phyloP scores from a whole-genome alignment of 495 filamentous ascomycete species.

The Xylaria bambusicola region DNA sequence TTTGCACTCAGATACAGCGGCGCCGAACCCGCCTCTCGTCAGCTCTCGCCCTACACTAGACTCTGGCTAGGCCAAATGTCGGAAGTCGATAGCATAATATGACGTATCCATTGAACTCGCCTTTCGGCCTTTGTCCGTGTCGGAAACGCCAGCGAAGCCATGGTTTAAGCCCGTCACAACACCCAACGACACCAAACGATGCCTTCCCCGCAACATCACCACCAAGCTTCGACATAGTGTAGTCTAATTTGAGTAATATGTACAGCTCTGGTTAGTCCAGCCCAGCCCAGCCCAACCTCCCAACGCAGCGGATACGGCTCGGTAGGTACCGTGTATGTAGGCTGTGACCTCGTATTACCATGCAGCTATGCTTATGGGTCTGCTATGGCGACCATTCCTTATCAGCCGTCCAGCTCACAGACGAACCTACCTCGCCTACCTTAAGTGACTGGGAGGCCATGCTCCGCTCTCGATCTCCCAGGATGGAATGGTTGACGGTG shows the following conservation, averaged over 20 bases:
- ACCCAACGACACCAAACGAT: not conserved
- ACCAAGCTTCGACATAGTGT: not conserved
- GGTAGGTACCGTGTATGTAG: not conserved
- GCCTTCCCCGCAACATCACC: slow-evolving; percentile 11
- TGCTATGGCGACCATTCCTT: no score
- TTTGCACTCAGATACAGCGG: not conserved
- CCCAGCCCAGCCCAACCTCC: slow-evolving; percentile 3
- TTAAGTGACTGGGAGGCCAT: not conserved
- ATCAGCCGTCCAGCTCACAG: slow-evolving; percentile 3
- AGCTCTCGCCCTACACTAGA: not conserved
- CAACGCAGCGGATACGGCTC: not conserved
- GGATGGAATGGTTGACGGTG: slow-evolving; percentile 9
- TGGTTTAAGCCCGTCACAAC: not conserved
- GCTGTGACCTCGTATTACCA: slow-evolving; percentile 19
- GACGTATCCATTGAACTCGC: slow-evolving; percentile 28
- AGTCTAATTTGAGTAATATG: not conserved
- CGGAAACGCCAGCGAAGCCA: not conserved
- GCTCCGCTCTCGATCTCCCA: not conserved
- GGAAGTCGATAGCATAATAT: slow-evolving; percentile 30
- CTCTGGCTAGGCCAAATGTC: slow-evolving; percentile 27
- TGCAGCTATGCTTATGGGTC: slow-evolving; percentile 5
- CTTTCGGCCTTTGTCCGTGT: slow-evolving; percentile 17
- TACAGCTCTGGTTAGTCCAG: not conserved
- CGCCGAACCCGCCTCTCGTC: not conserved
- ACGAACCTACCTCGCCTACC: not conserved